Evolutionary conservation across 2,329 filamentous ascomycete species (phyloP).

Genomic region (Cordyceps cateniannulata): DNA sequence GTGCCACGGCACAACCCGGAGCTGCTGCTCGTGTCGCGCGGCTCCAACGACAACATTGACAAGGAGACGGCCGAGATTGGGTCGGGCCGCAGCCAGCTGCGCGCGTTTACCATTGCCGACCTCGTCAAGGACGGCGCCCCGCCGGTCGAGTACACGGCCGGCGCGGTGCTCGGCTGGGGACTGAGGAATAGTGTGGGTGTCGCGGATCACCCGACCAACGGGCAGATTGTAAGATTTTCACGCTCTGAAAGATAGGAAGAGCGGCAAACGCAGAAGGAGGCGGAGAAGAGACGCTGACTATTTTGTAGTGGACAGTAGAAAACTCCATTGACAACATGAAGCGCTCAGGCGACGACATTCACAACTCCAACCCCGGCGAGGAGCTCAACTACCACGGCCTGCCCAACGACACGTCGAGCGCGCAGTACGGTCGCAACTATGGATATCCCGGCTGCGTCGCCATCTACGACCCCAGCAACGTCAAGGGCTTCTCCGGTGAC

Average conservation of each 20-base stretch:
- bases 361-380: conserved; percentile 62
- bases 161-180: conserved; percentile 52
- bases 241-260: not conserved
- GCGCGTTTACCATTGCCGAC: conserved; percentile 34
- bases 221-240: conserved; percentile 29
- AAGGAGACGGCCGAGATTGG: conserved; percentile 36
- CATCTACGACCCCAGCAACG: conserved; percentile 39
- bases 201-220: conserved; percentile 46
- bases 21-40: conserved; percentile 55
- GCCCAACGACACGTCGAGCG: conserved; percentile 27
- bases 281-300: not conserved
- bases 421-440: conserved; percentile 40
- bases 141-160: conserved; percentile 35
- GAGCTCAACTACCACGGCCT: conserved; percentile 65
- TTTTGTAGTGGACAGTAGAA: conserved; percentile 48
- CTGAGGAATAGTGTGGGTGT: conserved; percentile 64
- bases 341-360: conserved; percentile 49
- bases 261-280: no score
- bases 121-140: conserved; percentile 18
- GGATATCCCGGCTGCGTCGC: conserved; percentile 60
- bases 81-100: conserved; percentile 55
- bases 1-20: conserved; percentile 44
- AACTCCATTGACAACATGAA: conserved; percentile 58
- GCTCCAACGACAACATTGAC: conserved; percentile 54
- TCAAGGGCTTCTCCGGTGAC: conserved; percentile 25